Evolutionary conservation across 768 basidiomycete genomes (phyloP), one percentile per base, ranked within the genome.

Genomic region (Tulasnella sp.): DNA sequence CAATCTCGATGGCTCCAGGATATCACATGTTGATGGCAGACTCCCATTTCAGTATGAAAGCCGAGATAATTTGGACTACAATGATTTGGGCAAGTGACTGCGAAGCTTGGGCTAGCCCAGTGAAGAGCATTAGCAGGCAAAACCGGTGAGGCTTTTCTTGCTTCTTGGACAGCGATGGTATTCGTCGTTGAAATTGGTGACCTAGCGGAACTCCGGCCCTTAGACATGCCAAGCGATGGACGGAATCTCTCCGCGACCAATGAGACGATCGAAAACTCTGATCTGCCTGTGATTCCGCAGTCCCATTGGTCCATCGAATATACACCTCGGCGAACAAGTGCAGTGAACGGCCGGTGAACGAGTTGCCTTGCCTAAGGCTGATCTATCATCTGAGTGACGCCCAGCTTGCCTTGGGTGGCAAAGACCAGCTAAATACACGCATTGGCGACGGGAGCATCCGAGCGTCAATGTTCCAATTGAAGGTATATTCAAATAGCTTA

Each of bases 181-280:
- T 67, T 67, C 61, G 61, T 67, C 61, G 32, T 13, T 67, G 23
- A 29, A 67, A 67, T 32, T 67, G 61, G 61, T 67, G 61, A 67
- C 61, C 61, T 5, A 67, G 61, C 61, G 61, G 61, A 67, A 29
- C 13, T 13, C 61, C 61, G 61, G 26, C n/a, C 20, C 23, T 67
- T 15, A 32, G 61, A 29, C 29, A 26, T 15, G 32, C 1, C 61
- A 5, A 32, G 32, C 32, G 26, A 67, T 5, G 13, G 61, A 29
- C 32, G 26, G 61, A 29, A 67, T 3, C 13, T 32, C 61, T 29
- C 1, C 4, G 26, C 61, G 3, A 16, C 61, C 61, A 67, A 67
- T 67, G 10, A 16, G 3, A 32, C 29, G 26, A 32, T 67, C 5
- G 61, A 32, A 67, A 13, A 26, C 26, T 32, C 61, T 29, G 26